phyloP scores from a whole-genome alignment of 257 asterid genomes.

The Lycium barbarum region DNA sequence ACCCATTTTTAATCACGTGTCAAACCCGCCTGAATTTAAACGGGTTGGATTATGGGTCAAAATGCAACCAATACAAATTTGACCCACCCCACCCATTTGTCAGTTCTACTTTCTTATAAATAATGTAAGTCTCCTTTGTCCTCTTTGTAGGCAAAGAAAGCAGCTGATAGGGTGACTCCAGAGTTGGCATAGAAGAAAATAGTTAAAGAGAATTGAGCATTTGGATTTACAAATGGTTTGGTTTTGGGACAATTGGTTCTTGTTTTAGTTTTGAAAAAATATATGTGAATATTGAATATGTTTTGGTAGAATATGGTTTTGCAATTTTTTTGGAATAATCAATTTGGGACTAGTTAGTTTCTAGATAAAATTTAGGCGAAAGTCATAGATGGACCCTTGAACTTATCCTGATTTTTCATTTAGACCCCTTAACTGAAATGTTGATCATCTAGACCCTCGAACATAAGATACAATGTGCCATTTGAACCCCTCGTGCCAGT shows the following conservation, averaged over 20 bases:
- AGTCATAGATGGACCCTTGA: too few relatives aligned
- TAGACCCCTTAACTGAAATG: too few relatives aligned
- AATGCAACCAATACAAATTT: neutral
- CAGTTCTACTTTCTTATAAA: neutral
- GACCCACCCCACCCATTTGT: neutral
- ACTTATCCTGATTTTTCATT: too few relatives aligned
- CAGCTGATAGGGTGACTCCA: conserved; percentile 49
- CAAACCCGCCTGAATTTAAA: neutral
- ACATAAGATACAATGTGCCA: too few relatives aligned
- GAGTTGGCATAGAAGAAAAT: neutral
- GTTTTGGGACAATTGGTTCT: neutral
- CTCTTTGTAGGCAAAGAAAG: conserved; percentile 58
- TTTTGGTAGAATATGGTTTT: neutral
- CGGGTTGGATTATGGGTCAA: neutral
- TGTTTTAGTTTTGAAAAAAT: neutral
- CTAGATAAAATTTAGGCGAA: too few relatives aligned
- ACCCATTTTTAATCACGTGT: too few relatives aligned
- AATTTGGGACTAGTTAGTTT: too few relatives aligned
- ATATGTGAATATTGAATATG: neutral
- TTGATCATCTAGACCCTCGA: too few relatives aligned
- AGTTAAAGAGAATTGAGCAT: neutral
- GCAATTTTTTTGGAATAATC: neutral
- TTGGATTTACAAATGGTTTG: neutral
- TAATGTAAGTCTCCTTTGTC: neutral
- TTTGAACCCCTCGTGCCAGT: too few relatives aligned